Base-by-base conservation (phyloP, 495 filamentous ascomycete genomes). In the Neohortaea acidophila region DNA sequence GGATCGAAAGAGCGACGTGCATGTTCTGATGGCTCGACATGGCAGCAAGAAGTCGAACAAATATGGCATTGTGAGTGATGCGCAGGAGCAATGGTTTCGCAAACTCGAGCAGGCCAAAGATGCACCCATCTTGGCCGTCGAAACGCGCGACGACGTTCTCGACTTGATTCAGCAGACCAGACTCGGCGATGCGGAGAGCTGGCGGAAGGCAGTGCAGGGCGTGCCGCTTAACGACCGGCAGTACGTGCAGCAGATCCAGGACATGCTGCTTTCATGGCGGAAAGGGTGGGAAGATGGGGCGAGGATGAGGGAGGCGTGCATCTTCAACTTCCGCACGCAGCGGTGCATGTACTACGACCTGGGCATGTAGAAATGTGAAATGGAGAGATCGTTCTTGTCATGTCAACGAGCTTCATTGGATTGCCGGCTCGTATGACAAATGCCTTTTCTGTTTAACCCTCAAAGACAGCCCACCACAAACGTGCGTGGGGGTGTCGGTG, bases 31-130 rank as follows among this genome's bases (percentile, higher is more conserved):
- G 1, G 72, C 80, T 0, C 75, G 80, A 35, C 84, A 82, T 21
- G 76, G 80, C 49, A 80, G 74, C 53, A 94, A 94, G 59, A 97
- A 94, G 61, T 76, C 77, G 27, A 94, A 91, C 54, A 75, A 87
- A 22, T 72, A 71, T 38, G 76, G 76, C 21, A 81, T 96, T 24
- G 77, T 94, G 18, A 84, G 91, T 51, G 77, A 81, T 33, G 72
- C 50, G 14, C 38, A 53, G 20, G 29, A 49, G 12, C 53, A 44
- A 2, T 53, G 46, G 22, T 26, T 44, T 12, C 45, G 49, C 21
- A 47, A 51, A 12, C 38, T 59, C 14, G 72, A 51, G 61, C 80
- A 33, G 63, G 79, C 29, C 69, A 77, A 44, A 63, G 78, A 76
- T 41, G 79, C 78, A 10, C 85, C 85, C 1, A 79, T 94, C 49